Evolutionary conservation across 1,139 yeast species (phyloP), one percentile per base, ranked within the genome.

Genomic region (Sugiyamaella pinicola): DNA sequence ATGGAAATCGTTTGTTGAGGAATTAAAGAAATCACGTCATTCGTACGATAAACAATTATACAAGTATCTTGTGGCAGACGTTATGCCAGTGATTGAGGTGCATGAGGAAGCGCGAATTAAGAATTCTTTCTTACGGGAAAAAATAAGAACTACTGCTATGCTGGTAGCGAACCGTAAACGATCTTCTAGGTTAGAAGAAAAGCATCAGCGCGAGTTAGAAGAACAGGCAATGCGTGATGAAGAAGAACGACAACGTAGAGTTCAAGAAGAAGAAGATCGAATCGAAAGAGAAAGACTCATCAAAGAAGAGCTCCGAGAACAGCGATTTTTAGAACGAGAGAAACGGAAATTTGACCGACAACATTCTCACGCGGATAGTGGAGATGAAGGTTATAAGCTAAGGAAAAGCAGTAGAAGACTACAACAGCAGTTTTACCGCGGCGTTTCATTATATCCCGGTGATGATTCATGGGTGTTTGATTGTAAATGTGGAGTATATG

Each of bases 401-500:
- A 41, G 43, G 40, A 28, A 22, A 44, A 51, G 41, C 47, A 56
- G 18, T 26, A 45, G 43, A 34, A 39, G 47, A 17, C 28, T 19
- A 19, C 19, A 46, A 46, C 42, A 46, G 12, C 28, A 26, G 34
- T 21, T 31, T 31, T 10, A 31, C 18, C 26, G 34, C 13, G 12
- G 13, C 10, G 9, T 29, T 8, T 18, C 45, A 18, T 29, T 15
- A n/a, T 22, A 24, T 33, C 31, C 26, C 10, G 47, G 33, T 21
- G 51, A 41, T 9, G 61, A 61, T 34, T 64, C 63, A 10, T 74
- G 77, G 77, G 61, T 66, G 33, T 74, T 74, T 61, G 76, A 74
- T 53, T 74, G 78, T 54, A 57, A 62, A 34, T 74, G 78, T 57
- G 77, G 77, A 12, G 64, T 66, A 12, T 63, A 64, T 51, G 74